phyloP scores from a whole-genome alignment of 768 basidiomycete species.

The Suillus subalutaceus region DNA sequence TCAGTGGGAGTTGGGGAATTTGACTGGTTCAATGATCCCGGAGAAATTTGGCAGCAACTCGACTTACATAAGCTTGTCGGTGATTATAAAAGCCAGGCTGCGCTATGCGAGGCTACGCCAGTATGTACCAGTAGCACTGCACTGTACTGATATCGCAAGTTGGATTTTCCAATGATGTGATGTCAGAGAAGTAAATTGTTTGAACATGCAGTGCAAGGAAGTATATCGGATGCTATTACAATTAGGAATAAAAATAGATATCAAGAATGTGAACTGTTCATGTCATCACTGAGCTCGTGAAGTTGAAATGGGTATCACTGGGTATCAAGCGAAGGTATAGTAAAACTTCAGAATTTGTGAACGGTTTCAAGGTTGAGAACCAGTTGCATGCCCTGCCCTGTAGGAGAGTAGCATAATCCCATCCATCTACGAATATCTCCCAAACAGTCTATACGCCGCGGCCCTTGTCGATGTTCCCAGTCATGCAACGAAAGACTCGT shows the following conservation, averaged over 20 bases:
- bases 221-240: background rate
- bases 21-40: too few species aligned
- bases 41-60: too few species aligned
- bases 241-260: background rate
- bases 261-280: background rate
- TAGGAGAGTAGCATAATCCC: constrained; percentile 3
- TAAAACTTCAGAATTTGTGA: background rate
- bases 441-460: constrained; percentile 53
- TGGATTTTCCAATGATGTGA: background rate
- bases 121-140: too few species aligned
- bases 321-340: constrained; percentile 1
- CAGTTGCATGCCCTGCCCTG: constrained; percentile 6
- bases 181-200: background rate
- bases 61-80: too few species aligned
- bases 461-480: constrained; percentile 43
- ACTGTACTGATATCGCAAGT: background rate
- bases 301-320: background rate
- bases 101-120: too few species aligned
- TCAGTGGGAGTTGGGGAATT: too few species aligned
- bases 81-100: too few species aligned
- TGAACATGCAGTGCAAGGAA: background rate
- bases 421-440: constrained; percentile 32
- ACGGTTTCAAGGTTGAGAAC: background rate
- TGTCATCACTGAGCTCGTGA: background rate
- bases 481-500: constrained; percentile 42